Conservation (phyloP, 148 eudicot species). For the Beta vulgaris region DNA sequence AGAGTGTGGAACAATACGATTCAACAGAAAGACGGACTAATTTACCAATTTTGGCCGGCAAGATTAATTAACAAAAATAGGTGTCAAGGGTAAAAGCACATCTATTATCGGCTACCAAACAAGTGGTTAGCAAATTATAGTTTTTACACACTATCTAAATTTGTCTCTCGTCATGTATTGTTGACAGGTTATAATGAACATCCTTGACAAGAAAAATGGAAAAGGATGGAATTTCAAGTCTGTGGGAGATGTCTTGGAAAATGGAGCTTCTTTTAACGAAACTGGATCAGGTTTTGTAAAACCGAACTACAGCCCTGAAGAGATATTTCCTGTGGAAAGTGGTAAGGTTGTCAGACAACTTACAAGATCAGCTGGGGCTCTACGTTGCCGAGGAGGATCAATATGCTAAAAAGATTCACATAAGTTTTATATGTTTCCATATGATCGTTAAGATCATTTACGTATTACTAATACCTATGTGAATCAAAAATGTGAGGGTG, state of each 20-base stretch:
- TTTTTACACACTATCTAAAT: background rate
- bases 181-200: constrained; percentile 53
- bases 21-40: no score
- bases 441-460: background rate
- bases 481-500: background rate
- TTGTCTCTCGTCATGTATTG: background rate
- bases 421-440: no score
- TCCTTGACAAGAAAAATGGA: constrained; percentile 20
- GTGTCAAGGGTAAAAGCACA: no score
- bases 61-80: no score
- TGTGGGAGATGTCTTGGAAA: constrained; percentile 62
- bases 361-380: constrained; percentile 64
- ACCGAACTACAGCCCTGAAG: constrained; percentile 52
- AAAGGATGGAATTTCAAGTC: constrained; percentile 45
- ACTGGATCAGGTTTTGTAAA: constrained; percentile 36
- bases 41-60: no score
- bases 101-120: background rate
- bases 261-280: constrained; percentile 64
- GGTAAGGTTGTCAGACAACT: constrained; percentile 50
- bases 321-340: constrained; percentile 49
- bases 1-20: no score
- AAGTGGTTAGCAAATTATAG: background rate
- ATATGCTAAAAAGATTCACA: constrained; percentile 37
- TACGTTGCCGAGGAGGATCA: constrained; percentile 46
- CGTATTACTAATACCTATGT: background rate